phyloP scores from a whole-genome alignment of 1,284 basidiomycete genomes.

The Rhodotorula mucilaginosa region DNA sequence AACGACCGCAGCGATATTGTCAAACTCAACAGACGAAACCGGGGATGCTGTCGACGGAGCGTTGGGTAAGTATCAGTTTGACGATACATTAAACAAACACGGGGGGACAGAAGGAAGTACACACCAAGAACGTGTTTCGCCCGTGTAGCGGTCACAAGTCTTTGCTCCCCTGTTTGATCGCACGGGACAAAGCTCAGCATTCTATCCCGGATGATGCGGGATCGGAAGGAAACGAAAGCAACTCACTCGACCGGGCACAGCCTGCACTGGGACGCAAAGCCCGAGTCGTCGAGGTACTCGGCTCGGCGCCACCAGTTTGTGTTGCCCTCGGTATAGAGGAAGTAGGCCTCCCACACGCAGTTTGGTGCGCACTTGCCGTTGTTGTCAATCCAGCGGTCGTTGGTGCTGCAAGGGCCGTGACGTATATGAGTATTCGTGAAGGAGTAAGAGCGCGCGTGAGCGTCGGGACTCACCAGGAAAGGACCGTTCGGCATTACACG shows the following conservation, averaged over 20 bases:
- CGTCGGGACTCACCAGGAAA: background rate
- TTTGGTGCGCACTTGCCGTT: background rate
- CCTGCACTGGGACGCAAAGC: background rate
- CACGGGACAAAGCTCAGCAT: background rate
- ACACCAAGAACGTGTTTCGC: background rate
- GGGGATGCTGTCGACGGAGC: too few species aligned
- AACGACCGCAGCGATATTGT: too few species aligned
- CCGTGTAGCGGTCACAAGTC: background rate
- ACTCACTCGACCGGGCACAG: background rate
- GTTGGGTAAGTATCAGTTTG: too few species aligned
- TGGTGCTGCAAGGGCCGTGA: background rate
- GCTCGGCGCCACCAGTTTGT: background rate
- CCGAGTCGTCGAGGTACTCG: background rate
- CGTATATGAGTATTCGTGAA: fast-evolving
- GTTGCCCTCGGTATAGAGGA: background rate
- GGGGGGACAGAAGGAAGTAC: too few species aligned
- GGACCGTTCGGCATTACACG: background rate
- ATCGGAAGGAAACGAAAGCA: background rate
- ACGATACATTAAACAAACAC: too few species aligned
- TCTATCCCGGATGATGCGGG: too few species aligned
- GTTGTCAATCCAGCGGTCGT: background rate
- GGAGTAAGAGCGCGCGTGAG: background rate
- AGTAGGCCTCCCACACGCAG: background rate
- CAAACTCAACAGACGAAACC: too few species aligned
- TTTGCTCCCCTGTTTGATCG: background rate